These are phyloP conservation scores for Neofusicoccum ribis DNA, from an alignment of 2,329 filamentous ascomycete genomes.

Conservation along the genomic window DNA sequence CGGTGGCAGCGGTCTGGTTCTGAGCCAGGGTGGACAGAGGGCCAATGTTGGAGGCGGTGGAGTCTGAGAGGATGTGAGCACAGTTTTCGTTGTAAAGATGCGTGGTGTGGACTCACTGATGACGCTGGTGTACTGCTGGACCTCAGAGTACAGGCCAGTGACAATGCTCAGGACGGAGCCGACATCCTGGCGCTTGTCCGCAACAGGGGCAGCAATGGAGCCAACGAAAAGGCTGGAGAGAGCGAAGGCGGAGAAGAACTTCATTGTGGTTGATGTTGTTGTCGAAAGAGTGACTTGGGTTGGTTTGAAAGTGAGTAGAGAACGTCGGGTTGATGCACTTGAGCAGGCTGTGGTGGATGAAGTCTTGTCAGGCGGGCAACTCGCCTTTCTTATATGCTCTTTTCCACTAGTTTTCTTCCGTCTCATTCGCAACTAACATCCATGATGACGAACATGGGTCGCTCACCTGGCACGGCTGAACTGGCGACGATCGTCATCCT, in stretches of 20 bases:
- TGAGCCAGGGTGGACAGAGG: neutral
- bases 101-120: constrained; percentile 7
- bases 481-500: constrained; percentile 12
- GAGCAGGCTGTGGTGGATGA: constrained; percentile 10
- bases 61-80: neutral
- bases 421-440: neutral
- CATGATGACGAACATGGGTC: constrained; percentile 10
- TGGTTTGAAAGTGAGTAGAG: neutral
- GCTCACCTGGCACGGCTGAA: neutral
- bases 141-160: neutral
- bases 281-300: constrained; percentile 9
- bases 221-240: constrained; percentile 18
- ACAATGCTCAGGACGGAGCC: neutral
- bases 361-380: neutral
- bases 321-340: constrained; percentile 14
- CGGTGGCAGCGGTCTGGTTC: constrained; percentile 11
- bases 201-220: constrained; percentile 11
- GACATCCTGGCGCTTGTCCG: constrained; percentile 15
- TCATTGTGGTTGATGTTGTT: constrained; percentile 14
- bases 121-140: neutral
- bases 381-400: constrained; percentile 16
- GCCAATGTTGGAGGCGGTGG: neutral
- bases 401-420: neutral
- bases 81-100: neutral
- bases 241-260: constrained; percentile 19